Percentiles rank a stretch among this genome's conserved stretches.
Conservation (phyloP, 306 rosid genomes). For the Lithocarpus polystachyus region DNA sequence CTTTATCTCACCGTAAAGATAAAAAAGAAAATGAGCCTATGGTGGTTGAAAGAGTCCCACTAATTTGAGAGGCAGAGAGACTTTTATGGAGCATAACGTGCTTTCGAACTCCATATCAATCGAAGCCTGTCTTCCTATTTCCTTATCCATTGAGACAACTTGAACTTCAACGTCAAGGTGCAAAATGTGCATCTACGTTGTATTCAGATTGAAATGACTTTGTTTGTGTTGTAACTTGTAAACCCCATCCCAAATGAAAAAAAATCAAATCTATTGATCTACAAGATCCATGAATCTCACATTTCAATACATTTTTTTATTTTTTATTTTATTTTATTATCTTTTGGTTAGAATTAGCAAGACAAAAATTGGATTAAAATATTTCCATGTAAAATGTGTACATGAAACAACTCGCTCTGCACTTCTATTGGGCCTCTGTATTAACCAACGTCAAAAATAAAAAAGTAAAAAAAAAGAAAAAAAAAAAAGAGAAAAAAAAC, state of each 20-base stretch:
- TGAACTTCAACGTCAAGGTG: not conserved
- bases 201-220: not conserved
- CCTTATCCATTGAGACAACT: not conserved
- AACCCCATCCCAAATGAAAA: not conserved
- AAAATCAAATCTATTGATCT: not conserved
- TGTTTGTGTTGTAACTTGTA: not conserved
- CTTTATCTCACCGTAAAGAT: not conserved
- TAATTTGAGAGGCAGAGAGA: not conserved
- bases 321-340: not conserved
- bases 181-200: not conserved
- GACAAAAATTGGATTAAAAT: slow-evolving; percentile 61
- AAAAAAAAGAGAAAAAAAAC: slow-evolving; percentile 13
- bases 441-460: slow-evolving; percentile 41
- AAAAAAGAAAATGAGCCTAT: not conserved
- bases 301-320: not conserved
- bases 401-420: slow-evolving; percentile 57
- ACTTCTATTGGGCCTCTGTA: slow-evolving; percentile 41
- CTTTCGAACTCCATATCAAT: not conserved
- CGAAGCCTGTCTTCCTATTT: not conserved
- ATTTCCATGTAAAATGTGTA: slow-evolving; percentile 53
- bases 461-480: not conserved
- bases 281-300: not conserved
- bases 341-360: slow-evolving; percentile 21
- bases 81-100: not conserved
- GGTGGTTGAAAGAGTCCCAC: not conserved